phyloP scores from a whole-genome alignment of 75 land plant species.

The Picea glauca region DNA sequence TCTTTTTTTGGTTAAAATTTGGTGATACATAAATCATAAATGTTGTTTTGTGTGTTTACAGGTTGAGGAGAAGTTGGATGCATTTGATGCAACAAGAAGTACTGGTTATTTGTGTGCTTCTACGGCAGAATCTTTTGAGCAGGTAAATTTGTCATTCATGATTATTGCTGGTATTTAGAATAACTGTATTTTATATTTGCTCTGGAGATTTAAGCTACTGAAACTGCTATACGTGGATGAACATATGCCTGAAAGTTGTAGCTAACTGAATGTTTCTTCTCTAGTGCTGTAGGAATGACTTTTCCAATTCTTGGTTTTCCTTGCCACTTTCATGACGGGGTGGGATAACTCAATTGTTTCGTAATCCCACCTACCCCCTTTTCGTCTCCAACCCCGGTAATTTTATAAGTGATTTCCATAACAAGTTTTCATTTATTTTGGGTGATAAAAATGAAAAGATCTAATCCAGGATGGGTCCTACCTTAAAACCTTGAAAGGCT shows the following conservation, averaged over 20 bases:
- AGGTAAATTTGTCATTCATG: slow-evolving; percentile 28
- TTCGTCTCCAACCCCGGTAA: no score
- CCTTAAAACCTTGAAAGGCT: no score
- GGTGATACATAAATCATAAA: background rate
- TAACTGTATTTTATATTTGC: no score
- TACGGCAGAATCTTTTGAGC: slow-evolving; percentile 72
- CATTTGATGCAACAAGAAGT: slow-evolving; percentile 94
- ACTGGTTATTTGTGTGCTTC: slow-evolving; percentile 95
- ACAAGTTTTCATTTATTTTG: no score
- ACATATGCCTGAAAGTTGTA: background rate
- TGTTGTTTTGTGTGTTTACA: slow-evolving; percentile 15
- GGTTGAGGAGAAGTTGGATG: slow-evolving; percentile 65
- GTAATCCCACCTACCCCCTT: no score
- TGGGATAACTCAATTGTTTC: no score
- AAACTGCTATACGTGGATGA: background rate
- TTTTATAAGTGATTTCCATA: no score
- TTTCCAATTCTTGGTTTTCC: background rate
- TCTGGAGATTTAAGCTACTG: background rate
- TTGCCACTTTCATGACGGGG: background rate
- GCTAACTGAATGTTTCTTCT: background rate
- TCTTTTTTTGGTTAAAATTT: background rate
- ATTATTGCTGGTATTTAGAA: no score
- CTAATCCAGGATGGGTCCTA: no score
- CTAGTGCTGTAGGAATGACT: background rate
- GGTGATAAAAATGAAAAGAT: no score